Conservation (phyloP, 495 filamentous ascomycete species). For the Halenospora varia region DNA sequence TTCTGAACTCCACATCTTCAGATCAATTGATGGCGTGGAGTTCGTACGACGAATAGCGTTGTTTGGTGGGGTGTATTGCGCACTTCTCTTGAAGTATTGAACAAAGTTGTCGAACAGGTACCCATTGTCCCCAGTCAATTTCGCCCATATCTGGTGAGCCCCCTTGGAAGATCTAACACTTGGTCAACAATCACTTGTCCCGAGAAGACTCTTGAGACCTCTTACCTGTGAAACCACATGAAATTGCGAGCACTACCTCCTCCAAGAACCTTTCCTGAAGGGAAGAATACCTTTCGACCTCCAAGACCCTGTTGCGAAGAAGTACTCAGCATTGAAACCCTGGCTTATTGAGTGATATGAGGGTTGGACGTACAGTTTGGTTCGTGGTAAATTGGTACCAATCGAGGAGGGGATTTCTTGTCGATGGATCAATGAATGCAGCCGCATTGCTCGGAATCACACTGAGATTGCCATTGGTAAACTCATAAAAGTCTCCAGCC, state of each 20-base stretch:
- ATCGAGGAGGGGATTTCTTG: background rate
- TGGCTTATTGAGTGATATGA: background rate
- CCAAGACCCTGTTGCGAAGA: background rate
- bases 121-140: background rate
- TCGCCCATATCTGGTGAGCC: background rate
- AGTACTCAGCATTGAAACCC: background rate
- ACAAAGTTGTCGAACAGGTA: background rate
- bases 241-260: background rate
- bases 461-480: background rate
- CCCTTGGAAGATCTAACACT: background rate
- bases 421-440: background rate
- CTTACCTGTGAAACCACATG: background rate
- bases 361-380: no score
- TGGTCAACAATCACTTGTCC: no score
- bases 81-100: background rate
- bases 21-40: background rate
- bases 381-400: background rate
- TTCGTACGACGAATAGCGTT: background rate
- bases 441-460: background rate
- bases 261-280: background rate
- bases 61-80: background rate
- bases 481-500: background rate
- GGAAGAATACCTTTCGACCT: background rate
- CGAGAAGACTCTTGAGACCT: background rate
- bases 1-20: background rate